phyloP scores from a whole-genome alignment of 306 rosid genomes.

The Neltuma alba region DNA sequence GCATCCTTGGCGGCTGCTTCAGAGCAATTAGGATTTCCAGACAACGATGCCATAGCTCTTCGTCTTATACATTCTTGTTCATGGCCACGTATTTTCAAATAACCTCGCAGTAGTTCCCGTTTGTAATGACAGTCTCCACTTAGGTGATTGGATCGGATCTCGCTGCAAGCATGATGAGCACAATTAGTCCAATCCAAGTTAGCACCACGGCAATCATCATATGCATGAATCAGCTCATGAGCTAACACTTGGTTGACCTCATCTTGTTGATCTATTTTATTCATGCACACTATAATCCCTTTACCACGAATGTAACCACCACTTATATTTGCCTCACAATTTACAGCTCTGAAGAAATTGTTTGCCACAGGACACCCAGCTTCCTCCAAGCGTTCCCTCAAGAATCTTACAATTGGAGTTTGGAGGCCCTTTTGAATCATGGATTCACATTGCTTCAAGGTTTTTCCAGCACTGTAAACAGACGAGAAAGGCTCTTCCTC shows the following conservation, averaged over 20 bases:
- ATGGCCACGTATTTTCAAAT: slow-evolving; percentile 66
- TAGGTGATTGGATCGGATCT: slow-evolving; percentile 91
- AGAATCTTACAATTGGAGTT: slow-evolving; percentile 63
- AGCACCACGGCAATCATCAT: slow-evolving; percentile 79
- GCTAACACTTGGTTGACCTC: slow-evolving; percentile 74
- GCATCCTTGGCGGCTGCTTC: slow-evolving; percentile 55
- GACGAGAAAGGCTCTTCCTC: background rate
- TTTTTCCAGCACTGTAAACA: background rate
- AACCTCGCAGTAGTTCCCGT: slow-evolving; percentile 73
- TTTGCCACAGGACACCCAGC: slow-evolving; percentile 69
- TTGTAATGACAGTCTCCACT: slow-evolving; percentile 96
- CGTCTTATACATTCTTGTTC: slow-evolving; percentile 86
- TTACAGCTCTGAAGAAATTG: slow-evolving; percentile 59
- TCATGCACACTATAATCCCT: slow-evolving; percentile 84
- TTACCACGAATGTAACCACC: slow-evolving; percentile 71
- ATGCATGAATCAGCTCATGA: slow-evolving; percentile 89
- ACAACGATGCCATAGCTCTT: slow-evolving; percentile 76
- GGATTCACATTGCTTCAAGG: background rate
- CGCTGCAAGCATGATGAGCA: slow-evolving; percentile 96
- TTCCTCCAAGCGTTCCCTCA: slow-evolving; percentile 69
- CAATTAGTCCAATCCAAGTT: slow-evolving; percentile 84
- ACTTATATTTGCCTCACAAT: slow-evolving; percentile 44
- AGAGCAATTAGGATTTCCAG: slow-evolving; percentile 63
- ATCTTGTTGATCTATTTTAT: slow-evolving; percentile 63
- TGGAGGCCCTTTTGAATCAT: background rate